Evolutionary conservation across 2,329 filamentous ascomycete species (phyloP), one percentile per base, ranked within the genome.

Genomic region (Drechslerella dactyloides): DNA sequence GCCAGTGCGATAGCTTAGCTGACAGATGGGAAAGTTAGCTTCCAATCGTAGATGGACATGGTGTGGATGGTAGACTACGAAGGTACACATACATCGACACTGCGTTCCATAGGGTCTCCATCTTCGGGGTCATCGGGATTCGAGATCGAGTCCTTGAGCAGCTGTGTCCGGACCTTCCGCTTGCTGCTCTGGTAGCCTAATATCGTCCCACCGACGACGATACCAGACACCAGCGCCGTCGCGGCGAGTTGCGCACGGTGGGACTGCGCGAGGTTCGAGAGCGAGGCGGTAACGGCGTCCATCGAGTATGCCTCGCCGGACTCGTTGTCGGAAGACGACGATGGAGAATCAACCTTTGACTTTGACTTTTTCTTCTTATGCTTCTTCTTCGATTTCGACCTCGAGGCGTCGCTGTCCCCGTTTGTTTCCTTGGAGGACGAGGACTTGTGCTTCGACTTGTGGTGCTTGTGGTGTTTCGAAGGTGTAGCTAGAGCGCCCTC

Each of bases 171-270:
- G 75, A 84, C 83, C 69, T 84, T 81, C 30, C 84, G 79, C 72
- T 84, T 82, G n/a, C 87, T 78, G 42, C 82, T 82, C 78, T 89
- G 87, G 75, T 86, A 87, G 19, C 85, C 85, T 13, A 89, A 79
- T 33, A 89, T 82, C 6, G 85, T 81, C n/a, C 82, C 82, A 1
- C 86, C 86, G 24, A 85, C 86, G 0, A 86, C 81, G 7, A 83
- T 84, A 17, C 86, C 87, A 0, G 86, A 89, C 13, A 86, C 80
- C 21, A 90, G 82, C 1, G 90, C 90, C 0, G 90, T 91, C 1
- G 88, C 85, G 17, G 87, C 84, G 37, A 94, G 82, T 78, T 92
- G 90, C 46, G 82, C 79, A 75, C 81, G 79, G 77, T 83, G 83
- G 44, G 81, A 83, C 42, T 79, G 78, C 2, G 80, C 80, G 11